phyloP scores from a whole-genome alignment of 1,139 yeast species.

The Pichia sp. region DNA sequence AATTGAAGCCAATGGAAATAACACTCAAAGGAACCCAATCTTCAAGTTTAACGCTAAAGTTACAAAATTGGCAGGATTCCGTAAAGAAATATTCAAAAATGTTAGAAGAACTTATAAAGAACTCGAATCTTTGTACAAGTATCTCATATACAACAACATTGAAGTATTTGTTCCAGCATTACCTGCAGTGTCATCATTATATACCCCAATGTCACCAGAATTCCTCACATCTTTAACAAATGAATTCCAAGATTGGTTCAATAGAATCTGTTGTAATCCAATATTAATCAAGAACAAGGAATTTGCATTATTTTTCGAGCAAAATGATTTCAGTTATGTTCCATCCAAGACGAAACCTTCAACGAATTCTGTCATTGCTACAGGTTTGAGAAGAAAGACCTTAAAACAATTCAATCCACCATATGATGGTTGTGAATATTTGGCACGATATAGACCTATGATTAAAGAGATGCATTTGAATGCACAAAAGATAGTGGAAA shows the following conservation, averaged over 20 bases:
- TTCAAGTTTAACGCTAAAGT: constrained; percentile 45
- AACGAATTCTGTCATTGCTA: constrained; percentile 49
- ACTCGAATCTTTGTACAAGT: constrained; percentile 71
- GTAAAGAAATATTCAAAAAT: constrained; percentile 70
- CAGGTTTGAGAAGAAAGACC: constrained; percentile 85
- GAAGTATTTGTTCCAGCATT: constrained; percentile 94
- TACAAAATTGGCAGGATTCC: constrained; percentile 60
- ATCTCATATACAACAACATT: constrained; percentile 74
- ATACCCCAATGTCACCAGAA: constrained; percentile 82
- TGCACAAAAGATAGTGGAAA: constrained; percentile 48
- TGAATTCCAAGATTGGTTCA: constrained; percentile 85
- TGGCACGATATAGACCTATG: constrained; percentile 83
- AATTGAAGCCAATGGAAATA: constrained; percentile 45
- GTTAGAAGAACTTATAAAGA: constrained; percentile 82
- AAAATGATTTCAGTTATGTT: constrained; percentile 69
- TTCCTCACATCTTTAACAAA: constrained; percentile 57
- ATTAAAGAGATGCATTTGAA: constrained; percentile 73
- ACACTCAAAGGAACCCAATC: constrained; percentile 43
- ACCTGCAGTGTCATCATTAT: constrained; percentile 72
- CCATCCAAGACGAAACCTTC: constrained; percentile 55
- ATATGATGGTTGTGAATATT: constrained; percentile 76
- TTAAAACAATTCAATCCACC: constrained; percentile 92
- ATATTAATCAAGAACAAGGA: constrained; percentile 84
- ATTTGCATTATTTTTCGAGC: constrained; percentile 79
- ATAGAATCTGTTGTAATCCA: constrained; percentile 71